These are phyloP conservation scores for Ballota nigra DNA, from an alignment of 257 asterid genomes.

Conservation along the genomic window DNA sequence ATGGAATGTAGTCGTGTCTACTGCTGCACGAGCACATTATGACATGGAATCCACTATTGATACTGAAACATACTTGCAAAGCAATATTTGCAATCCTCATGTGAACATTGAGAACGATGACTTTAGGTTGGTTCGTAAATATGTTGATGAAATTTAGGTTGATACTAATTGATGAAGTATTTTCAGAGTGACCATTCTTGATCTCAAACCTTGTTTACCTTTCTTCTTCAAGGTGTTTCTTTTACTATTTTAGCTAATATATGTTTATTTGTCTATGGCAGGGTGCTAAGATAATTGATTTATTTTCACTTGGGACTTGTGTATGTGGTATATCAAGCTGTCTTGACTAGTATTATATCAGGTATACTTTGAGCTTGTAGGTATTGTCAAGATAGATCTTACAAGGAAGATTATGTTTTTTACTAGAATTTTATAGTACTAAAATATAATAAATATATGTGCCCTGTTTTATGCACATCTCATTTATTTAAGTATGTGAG, in stretches of 20 bases:
- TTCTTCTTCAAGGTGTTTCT: background rate
- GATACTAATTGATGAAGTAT: background rate
- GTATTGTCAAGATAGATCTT: no score
- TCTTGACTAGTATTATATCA: no score
- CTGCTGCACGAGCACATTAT: background rate
- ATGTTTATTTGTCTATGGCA: background rate
- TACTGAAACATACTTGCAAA: background rate
- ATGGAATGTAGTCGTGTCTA: background rate
- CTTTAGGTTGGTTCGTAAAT: background rate
- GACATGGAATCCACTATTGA: background rate
- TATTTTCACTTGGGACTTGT: no score
- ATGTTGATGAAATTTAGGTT: background rate
- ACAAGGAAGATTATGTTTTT: no score
- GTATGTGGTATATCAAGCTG: no score
- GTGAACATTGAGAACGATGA: background rate
- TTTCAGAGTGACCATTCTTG: background rate
- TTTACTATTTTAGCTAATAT: background rate
- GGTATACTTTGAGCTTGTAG: no score
- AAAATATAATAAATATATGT: no score
- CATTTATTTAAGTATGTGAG: no score
- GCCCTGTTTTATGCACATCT: no score
- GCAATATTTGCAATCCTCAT: background rate
- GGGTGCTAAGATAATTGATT: background rate
- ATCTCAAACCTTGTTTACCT: background rate
- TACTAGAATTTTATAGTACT: no score